A percentile compares a stretch with the other conserved stretches of the same genome.
phyloP scores from a whole-genome alignment of 768 basidiomycete species.

The Podaxis mareebaensis region DNA sequence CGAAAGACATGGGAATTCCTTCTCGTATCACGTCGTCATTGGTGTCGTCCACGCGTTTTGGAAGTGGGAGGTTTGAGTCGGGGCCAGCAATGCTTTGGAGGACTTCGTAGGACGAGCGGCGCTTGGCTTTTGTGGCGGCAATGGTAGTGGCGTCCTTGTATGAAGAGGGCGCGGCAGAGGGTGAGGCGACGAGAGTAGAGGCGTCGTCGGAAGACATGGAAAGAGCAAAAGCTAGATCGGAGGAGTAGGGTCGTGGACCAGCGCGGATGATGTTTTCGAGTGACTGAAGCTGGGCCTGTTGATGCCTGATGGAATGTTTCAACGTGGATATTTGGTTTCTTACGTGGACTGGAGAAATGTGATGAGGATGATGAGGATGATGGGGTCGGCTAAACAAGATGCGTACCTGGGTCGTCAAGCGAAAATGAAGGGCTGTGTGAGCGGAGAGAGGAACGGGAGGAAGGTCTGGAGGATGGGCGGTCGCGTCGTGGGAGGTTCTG shows the following conservation, averaged over 20 bases:
- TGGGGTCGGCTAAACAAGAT: not conserved
- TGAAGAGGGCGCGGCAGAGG: slow-evolving; percentile 32
- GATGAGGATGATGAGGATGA: not conserved
- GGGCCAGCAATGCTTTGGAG: slow-evolving; percentile 72
- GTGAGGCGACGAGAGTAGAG: slow-evolving; percentile 21
- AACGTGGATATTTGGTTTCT: slow-evolving; percentile 80
- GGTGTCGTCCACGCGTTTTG: slow-evolving; percentile 49
- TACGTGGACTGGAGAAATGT: slow-evolving; percentile 54
- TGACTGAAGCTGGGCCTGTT: slow-evolving; percentile 74
- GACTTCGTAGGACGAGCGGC: slow-evolving; percentile 73
- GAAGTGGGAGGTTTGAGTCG: slow-evolving; percentile 73
- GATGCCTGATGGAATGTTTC: slow-evolving; percentile 81
- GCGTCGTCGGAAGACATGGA: slow-evolving; percentile 17
- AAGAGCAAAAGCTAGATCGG: slow-evolving; percentile 20
- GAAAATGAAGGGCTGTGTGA: slow-evolving; percentile 58
- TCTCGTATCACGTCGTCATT: slow-evolving; percentile 54
- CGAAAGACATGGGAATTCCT: slow-evolving; percentile 68
- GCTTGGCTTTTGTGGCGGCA: slow-evolving; percentile 50
- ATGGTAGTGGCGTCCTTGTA: slow-evolving; percentile 23
- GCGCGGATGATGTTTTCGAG: slow-evolving; percentile 71
- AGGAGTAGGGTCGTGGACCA: slow-evolving; percentile 62
- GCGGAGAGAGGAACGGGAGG: slow-evolving; percentile 43
- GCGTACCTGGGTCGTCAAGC: slow-evolving; percentile 68
- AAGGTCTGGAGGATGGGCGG: slow-evolving; percentile 41
- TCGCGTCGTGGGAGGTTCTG: slow-evolving; percentile 33